Conservation (phyloP, 306 rosid genomes). For the Geum urbanum region DNA sequence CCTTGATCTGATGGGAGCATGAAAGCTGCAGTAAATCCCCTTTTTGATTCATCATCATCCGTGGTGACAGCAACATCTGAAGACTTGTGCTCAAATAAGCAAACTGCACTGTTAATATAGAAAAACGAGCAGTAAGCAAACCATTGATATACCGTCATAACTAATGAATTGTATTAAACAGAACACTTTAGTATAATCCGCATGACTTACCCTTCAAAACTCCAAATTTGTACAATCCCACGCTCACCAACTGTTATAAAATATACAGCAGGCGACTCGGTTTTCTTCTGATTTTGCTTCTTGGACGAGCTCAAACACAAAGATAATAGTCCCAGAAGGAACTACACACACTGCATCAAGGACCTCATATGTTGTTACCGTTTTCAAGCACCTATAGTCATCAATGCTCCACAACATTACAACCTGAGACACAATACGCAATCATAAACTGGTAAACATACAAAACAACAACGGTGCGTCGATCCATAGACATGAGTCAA, state of each 20-base stretch:
- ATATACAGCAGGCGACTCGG: constrained; percentile 38
- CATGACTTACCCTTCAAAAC: constrained; percentile 70
- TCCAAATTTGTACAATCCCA: constrained; percentile 85
- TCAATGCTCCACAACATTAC: constrained; percentile 87
- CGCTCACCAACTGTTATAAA: constrained; percentile 85
- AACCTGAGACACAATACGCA: constrained; percentile 48
- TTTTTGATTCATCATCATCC: constrained; percentile 51
- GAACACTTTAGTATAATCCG: constrained; percentile 9
- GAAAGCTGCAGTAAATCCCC: constrained; percentile 82
- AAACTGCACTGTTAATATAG: constrained; percentile 65
- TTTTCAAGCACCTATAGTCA: constrained; percentile 68
- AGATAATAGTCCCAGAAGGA: constrained; percentile 45
- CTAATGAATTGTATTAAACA: constrained; percentile 2
- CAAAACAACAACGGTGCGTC: not conserved
- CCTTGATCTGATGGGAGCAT: constrained; percentile 69
- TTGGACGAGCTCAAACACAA: constrained; percentile 39
- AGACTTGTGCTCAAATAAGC: constrained; percentile 81
- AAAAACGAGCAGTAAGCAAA: constrained; percentile 16
- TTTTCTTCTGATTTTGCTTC: constrained; percentile 37
- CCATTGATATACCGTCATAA: constrained; percentile 13
- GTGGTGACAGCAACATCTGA: constrained; percentile 59
- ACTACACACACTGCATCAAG: constrained; percentile 80
- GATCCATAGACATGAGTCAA: no score
- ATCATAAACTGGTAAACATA: constrained; percentile 16
- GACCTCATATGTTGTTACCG: constrained; percentile 78